These are phyloP conservation scores for Begonia loranthoides DNA, from an alignment of 306 rosid genomes.

Conservation along the genomic window DNA sequence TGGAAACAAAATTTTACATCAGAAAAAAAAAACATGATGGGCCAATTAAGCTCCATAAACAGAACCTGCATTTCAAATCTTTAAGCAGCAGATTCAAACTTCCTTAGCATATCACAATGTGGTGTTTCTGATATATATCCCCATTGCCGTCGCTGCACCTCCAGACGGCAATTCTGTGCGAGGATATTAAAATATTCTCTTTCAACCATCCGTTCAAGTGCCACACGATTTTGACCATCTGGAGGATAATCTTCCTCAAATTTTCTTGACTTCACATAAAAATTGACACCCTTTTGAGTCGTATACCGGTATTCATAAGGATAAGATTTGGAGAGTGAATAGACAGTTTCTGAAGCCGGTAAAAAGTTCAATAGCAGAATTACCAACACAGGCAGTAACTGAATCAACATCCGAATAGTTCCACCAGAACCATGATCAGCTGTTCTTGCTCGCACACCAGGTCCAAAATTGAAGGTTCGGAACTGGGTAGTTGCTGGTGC, in stretches of 20 bases:
- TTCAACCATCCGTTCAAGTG: conserved; percentile 48
- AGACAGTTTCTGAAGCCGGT: conserved; percentile 73
- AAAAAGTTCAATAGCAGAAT: conserved; percentile 56
- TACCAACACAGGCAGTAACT: conserved; percentile 59
- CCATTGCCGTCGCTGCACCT: conserved; percentile 88
- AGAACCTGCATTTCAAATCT: conserved; percentile 23
- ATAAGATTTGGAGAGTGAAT: conserved; percentile 36
- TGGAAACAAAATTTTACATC: too few relatives aligned
- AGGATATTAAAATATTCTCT: conserved; percentile 64
- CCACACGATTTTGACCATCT: conserved; percentile 25
- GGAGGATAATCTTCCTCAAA: conserved; percentile 57
- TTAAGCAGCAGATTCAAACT: conserved; percentile 34
- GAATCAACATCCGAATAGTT: conserved; percentile 40
- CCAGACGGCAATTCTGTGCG: conserved; percentile 63
- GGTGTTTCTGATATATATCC: conserved; percentile 79
- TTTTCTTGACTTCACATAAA: conserved; percentile 59
- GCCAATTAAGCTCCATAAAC: too few relatives aligned
- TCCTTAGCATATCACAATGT: conserved; percentile 65
- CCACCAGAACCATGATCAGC: conserved; percentile 60
- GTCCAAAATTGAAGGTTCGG: conserved; percentile 68
- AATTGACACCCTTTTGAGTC: conserved; percentile 64
- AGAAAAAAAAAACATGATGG: too few relatives aligned
- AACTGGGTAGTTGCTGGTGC: conserved; percentile 53
- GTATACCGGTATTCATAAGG: conserved; percentile 54
- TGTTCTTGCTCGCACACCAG: conserved; percentile 47